Evolutionary conservation across 225 moss, liverwort and hornwort genomes (phyloP).

Genomic region (Antitrichia curtipendula): DNA sequence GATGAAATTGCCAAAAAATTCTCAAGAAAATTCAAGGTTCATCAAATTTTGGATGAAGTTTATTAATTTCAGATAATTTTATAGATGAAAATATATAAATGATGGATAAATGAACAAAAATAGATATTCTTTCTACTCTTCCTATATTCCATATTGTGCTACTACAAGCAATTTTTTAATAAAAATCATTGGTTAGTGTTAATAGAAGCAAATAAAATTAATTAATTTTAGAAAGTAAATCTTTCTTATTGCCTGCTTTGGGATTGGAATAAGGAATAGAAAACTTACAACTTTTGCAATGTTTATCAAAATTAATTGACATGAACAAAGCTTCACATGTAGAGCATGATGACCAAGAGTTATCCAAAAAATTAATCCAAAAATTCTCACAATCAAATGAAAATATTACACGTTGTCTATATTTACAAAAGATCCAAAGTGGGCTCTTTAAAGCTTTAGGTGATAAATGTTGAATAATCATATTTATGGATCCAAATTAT

Average conservation of each 20-base stretch:
- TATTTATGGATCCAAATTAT: background rate
- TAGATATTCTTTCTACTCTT: fast-evolving
- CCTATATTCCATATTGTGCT: background rate
- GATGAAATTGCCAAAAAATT: background rate
- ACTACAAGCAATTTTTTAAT: background rate
- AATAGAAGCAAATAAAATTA: background rate
- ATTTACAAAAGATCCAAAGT: background rate
- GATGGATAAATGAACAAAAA: background rate
- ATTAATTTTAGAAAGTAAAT: background rate
- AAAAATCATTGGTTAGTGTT: fast-evolving
- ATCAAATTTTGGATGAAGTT: background rate
- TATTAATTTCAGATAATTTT: background rate
- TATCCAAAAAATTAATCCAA: background rate
- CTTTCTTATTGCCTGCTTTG: fast-evolving
- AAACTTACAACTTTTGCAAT: background rate
- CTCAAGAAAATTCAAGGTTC: background rate
- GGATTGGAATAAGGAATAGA: background rate
- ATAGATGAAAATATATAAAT: background rate
- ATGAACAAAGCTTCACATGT: background rate
- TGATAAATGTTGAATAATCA: background rate
- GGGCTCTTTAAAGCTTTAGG: fast-evolving
- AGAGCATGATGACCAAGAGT: background rate
- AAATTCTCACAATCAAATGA: background rate
- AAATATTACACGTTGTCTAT: background rate
- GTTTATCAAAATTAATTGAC: background rate